These are phyloP conservation scores for Eleusine indica DNA, from an alignment of 176 grass and related monocot genomes.

Conservation along the genomic window DNA sequence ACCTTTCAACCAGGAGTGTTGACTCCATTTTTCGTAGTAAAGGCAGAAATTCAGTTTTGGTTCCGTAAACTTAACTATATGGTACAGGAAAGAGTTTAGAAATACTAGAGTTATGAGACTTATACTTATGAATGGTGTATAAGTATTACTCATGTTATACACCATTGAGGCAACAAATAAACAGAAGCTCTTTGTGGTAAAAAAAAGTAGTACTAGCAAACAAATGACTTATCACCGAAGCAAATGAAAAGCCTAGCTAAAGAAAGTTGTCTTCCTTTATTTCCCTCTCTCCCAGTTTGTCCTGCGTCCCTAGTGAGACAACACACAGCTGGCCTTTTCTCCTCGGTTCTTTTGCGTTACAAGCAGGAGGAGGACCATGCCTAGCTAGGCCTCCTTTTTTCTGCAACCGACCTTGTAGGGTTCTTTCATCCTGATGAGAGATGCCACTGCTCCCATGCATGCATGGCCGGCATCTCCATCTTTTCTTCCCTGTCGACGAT, in stretches of 20 bases:
- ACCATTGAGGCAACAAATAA: background rate
- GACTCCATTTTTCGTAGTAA: no score
- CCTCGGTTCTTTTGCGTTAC: slow-evolving; percentile 36
- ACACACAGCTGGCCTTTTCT: slow-evolving; percentile 56
- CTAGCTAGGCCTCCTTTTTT: slow-evolving; percentile 7
- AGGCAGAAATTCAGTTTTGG: no score
- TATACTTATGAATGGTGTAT: no score
- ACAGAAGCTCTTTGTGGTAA: background rate
- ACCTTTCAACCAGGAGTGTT: no score
- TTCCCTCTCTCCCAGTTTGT: slow-evolving; percentile 33
- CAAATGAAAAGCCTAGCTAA: slow-evolving; percentile 30
- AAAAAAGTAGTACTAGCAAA: slow-evolving; percentile 1
- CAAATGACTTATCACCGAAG: slow-evolving; percentile 55
- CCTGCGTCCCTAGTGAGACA: slow-evolving; percentile 62
- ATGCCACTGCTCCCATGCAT: slow-evolving; percentile 7
- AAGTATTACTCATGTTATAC: no score
- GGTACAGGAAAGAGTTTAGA: background rate
- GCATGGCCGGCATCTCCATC: slow-evolving; percentile 21
- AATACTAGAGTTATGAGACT: background rate
- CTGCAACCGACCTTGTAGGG: slow-evolving; percentile 6
- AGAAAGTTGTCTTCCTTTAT: slow-evolving; percentile 37
- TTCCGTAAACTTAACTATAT: background rate
- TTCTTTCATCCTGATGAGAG: slow-evolving; percentile 19
- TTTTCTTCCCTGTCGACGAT: slow-evolving; percentile 36
- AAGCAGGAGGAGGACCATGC: slow-evolving; percentile 3